Percentiles rank a stretch among this genome's conserved stretches.
These are phyloP conservation scores for Myxozyma mucilagina DNA, from an alignment of 805 yeast genomes.

Conservation along the genomic window DNA sequence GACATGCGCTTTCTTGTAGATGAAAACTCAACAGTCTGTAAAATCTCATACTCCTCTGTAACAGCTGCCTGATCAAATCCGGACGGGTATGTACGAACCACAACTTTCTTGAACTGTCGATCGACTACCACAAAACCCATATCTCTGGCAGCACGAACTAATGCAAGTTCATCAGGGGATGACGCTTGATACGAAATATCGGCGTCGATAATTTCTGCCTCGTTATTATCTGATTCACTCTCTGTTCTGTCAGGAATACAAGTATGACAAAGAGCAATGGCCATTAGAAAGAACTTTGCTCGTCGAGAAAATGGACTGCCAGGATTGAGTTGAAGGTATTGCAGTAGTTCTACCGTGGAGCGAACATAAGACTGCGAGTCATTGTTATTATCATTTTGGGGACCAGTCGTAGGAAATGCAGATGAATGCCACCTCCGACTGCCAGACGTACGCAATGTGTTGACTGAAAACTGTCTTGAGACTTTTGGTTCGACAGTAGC, in stretches of 20 bases:
- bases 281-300: slow-evolving; percentile 75
- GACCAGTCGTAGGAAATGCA: slow-evolving; percentile 12
- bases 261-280: slow-evolving; percentile 85
- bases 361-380: slow-evolving; percentile 7
- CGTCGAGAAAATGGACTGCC: slow-evolving; percentile 64
- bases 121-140: slow-evolving; percentile 85
- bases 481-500: slow-evolving; percentile 15
- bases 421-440: slow-evolving; percentile 24
- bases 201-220: slow-evolving; percentile 25
- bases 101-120: slow-evolving; percentile 58
- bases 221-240: slow-evolving; percentile 9
- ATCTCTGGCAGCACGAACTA: slow-evolving; percentile 92
- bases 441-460: not conserved
- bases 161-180: slow-evolving; percentile 94
- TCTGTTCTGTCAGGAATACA: slow-evolving; percentile 66
- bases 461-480: not conserved
- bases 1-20: slow-evolving; percentile 94
- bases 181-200: slow-evolving; percentile 82
- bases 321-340: slow-evolving; percentile 72
- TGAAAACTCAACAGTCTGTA: slow-evolving; percentile 82
- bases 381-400: not conserved
- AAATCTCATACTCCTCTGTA: slow-evolving; percentile 66
- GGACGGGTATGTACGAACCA: slow-evolving; percentile 75
- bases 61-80: slow-evolving; percentile 70
- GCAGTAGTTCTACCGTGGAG: slow-evolving; percentile 66